Percentiles rank a stretch among this genome's conserved stretches.
phyloP scores from a whole-genome alignment of 306 rosid genomes.

The Prunus armeniaca region DNA sequence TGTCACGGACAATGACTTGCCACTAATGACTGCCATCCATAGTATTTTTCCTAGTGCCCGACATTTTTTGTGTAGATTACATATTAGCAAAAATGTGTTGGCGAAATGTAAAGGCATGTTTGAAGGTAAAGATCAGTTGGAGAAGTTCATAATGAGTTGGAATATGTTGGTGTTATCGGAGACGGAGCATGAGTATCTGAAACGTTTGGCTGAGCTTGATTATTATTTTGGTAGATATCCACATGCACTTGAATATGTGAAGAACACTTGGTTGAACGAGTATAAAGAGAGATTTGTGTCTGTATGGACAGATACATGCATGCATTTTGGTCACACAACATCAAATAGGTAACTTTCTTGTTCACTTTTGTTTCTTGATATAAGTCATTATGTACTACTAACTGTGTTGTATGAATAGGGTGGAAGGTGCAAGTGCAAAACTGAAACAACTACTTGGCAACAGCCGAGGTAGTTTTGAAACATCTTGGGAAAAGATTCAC shows the following conservation, averaged over 20 bases:
- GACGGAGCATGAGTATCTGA: neutral
- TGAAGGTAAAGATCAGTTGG: neutral
- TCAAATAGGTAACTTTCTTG: neutral
- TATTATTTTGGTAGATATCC: neutral
- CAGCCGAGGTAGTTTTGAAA: neutral
- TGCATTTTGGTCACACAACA: neutral
- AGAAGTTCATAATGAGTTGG: neutral
- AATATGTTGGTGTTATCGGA: neutral
- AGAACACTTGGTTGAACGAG: conserved; percentile 1
- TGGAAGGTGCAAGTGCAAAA: neutral
- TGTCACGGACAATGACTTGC: neutral
- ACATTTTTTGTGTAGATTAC: neutral
- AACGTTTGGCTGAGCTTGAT: neutral
- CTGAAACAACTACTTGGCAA: neutral
- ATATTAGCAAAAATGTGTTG: neutral
- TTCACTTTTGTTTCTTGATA: neutral
- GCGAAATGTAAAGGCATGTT: neutral
- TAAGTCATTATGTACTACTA: neutral
- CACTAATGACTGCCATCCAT: neutral
- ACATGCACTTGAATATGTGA: conserved; percentile 3
- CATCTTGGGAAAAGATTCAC: neutral
- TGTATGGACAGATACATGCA: neutral
- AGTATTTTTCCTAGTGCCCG: neutral
- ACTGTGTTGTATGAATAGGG: neutral
- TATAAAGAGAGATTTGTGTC: conserved; percentile 1